Percentiles rank a stretch among this genome's conserved stretches.
These are phyloP conservation scores for Termitomyces sp. DNA, from an alignment of 768 basidiomycete species.

Conservation along the genomic window DNA sequence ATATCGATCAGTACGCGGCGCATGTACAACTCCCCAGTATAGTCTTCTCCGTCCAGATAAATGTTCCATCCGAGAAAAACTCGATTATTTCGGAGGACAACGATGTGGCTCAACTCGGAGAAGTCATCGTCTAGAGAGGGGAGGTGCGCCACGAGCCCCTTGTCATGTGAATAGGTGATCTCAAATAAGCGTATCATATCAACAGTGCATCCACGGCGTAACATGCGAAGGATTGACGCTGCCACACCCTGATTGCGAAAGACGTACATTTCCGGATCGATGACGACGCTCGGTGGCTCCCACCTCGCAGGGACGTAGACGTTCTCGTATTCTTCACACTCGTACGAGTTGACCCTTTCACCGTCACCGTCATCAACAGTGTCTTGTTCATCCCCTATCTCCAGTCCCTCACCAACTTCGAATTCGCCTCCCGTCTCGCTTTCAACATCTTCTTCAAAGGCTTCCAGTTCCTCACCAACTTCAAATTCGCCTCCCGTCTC, in stretches of 20 bases:
- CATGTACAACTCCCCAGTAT: constrained; percentile 40
- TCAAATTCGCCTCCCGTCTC: constrained; percentile 20
- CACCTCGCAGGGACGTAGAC: constrained; percentile 44
- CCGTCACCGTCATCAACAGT: constrained; percentile 19
- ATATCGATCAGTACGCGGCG: constrained; percentile 32
- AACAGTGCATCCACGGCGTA: constrained; percentile 55
- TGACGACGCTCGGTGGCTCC: constrained; percentile 47
- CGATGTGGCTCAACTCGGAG: constrained; percentile 18
- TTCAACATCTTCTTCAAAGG: constrained; percentile 2
- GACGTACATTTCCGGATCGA: constrained; percentile 18
- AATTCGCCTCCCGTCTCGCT: constrained; percentile 18
- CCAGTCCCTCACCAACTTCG: constrained; percentile 25
- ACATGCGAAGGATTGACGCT: constrained; percentile 26
- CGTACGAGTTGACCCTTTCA: constrained; percentile 12
- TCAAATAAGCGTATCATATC: constrained; percentile 53
- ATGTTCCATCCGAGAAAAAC: constrained; percentile 72
- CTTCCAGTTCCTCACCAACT: constrained; percentile 9
- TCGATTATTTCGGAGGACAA: constrained; percentile 28
- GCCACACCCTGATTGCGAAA: constrained; percentile 22
- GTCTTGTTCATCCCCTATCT: constrained; percentile 24
- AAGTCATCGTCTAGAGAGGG: constrained; percentile 29
- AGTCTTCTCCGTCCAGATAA: constrained; percentile 39
- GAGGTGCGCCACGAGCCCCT: constrained; percentile 46
- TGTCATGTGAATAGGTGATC: constrained; percentile 49
- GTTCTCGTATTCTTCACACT: constrained; percentile 14